These are phyloP conservation scores for Arbutus unedo DNA, from an alignment of 148 eudicot genomes.

Conservation along the genomic window DNA sequence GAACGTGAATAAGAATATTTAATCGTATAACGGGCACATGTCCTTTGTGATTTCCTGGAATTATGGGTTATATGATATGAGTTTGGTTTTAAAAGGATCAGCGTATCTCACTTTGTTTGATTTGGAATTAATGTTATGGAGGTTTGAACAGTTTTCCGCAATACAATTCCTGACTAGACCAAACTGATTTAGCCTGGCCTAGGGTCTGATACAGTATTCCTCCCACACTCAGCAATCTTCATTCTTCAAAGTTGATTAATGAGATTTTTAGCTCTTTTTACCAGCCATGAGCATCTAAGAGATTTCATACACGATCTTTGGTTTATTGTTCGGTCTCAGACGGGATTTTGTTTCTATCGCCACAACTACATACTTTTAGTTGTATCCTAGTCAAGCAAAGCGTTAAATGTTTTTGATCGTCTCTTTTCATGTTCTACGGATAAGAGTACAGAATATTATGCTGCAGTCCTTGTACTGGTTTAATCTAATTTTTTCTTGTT, in stretches of 20 bases:
- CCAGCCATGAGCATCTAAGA: not conserved
- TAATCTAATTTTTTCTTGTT: conserved; percentile 7
- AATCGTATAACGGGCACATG: not conserved
- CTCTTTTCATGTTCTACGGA: not conserved
- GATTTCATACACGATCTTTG: not conserved
- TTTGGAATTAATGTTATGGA: too few species aligned
- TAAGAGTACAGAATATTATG: not conserved
- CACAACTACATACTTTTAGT: not conserved
- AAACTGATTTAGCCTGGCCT: not conserved
- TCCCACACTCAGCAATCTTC: not conserved
- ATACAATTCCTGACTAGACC: not conserved
- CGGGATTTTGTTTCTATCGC: not conserved
- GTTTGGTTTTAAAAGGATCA: not conserved
- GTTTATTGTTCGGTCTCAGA: not conserved
- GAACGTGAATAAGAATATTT: too few species aligned
- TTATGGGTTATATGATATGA: not conserved
- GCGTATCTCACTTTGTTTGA: not conserved
- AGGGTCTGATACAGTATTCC: too few species aligned
- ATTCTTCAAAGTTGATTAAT: not conserved
- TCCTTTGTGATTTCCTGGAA: not conserved
- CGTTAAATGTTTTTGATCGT: not conserved
- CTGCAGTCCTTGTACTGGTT: not conserved
- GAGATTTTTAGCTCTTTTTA: not conserved
- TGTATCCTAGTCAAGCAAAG: not conserved
- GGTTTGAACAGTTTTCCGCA: not conserved